Evolutionary conservation across 768 basidiomycete genomes (phyloP).

Genomic region (Amyloporia xantha): DNA sequence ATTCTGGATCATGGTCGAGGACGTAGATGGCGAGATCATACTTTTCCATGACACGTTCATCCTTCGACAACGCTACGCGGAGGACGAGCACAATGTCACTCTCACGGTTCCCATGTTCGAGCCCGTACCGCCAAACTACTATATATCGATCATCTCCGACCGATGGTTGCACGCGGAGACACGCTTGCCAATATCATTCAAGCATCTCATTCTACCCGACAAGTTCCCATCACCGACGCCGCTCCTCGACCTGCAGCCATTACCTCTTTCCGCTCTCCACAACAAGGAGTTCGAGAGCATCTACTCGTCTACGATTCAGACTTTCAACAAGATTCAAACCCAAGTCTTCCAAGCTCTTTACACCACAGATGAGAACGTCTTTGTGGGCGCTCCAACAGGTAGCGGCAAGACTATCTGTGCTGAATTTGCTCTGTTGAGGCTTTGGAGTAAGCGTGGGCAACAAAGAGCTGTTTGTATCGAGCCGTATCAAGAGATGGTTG

Average conservation of each 20-base stretch:
- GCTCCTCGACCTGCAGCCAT: constrained; percentile 85
- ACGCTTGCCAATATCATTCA: constrained; percentile 92
- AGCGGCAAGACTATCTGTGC: constrained; percentile 97
- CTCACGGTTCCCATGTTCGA: constrained; percentile 96
- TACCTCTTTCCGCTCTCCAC: constrained; percentile 87
- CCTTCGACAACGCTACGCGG: constrained; percentile 85
- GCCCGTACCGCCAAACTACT: constrained; percentile 97
- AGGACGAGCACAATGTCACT: constrained; percentile 91
- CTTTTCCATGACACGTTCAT: constrained; percentile 93
- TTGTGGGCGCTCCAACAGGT: constrained; percentile 94
- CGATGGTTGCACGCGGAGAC: constrained; percentile 96
- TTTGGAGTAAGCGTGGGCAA: constrained; percentile 86
- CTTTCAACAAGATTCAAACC: constrained; percentile 98
- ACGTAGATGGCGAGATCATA: constrained; percentile 94
- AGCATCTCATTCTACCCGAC: constrained; percentile 94
- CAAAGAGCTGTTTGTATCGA: constrained; percentile 90
- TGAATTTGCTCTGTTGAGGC: constrained; percentile 89
- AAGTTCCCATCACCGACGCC: constrained; percentile 93
- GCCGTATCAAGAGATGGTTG: constrained; percentile 97
- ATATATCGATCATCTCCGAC: constrained; percentile 91
- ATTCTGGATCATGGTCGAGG: constrained; percentile 92
- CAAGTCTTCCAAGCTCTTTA: constrained; percentile 99
- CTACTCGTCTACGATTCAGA: constrained; percentile 72
- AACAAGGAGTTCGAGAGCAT: constrained; percentile 89
- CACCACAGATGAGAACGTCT: constrained; percentile 93